These are phyloP conservation scores for Aspergillus ostianus DNA, from an alignment of 495 filamentous ascomycete species.

Conservation along the genomic window DNA sequence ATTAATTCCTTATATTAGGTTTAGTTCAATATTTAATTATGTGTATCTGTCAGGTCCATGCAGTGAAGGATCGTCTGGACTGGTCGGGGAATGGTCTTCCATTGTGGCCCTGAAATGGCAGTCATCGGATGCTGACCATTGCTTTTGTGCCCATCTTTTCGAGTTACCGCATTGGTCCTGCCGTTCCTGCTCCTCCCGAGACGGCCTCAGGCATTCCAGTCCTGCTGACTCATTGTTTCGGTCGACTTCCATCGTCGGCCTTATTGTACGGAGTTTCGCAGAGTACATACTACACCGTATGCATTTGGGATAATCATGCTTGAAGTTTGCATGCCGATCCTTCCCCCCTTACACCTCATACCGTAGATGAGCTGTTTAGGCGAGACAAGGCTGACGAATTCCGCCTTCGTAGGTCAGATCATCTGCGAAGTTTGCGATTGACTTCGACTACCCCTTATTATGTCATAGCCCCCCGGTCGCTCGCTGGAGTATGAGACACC, in stretches of 20 bases:
- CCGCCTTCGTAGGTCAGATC: no score
- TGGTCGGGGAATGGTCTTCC: not conserved
- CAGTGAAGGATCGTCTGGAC: not conserved
- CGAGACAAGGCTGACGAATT: not conserved
- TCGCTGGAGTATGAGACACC: no score
- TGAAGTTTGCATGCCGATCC: no score
- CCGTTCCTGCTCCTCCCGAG: not conserved
- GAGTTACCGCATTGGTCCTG: not conserved
- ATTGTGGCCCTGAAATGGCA: no score
- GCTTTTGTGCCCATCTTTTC: not conserved
- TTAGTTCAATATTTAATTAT: no score
- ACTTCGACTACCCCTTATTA: not conserved
- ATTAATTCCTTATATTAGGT: no score
- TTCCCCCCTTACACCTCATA: no score
- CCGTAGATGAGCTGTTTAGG: not conserved
- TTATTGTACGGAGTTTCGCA: no score
- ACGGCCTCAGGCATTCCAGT: not conserved
- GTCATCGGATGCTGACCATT: no score
- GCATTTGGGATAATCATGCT: no score
- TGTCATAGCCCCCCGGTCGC: not conserved
- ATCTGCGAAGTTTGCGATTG: not conserved
- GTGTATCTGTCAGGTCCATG: no score
- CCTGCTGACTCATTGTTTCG: not conserved
- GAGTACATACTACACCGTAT: no score
- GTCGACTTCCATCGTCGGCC: not conserved